phyloP scores from a whole-genome alignment of 768 basidiomycete genomes.

The Filobasidium floriforme region DNA sequence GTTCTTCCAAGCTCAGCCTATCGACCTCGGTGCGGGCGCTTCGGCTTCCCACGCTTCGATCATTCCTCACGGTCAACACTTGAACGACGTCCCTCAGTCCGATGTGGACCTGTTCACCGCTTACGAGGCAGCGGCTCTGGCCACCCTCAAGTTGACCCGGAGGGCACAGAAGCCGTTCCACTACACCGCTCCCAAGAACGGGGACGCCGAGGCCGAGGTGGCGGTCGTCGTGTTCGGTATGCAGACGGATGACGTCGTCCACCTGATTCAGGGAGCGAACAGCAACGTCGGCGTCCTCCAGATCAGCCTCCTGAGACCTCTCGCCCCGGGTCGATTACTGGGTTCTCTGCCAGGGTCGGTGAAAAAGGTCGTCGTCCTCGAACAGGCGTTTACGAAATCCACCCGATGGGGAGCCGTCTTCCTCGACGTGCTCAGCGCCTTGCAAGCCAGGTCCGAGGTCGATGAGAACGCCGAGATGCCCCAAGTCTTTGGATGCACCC shows the following conservation, averaged over 20 bases:
- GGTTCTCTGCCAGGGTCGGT: conserved; percentile 57
- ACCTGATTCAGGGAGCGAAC: conserved; percentile 52
- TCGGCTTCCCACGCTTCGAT: conserved; percentile 12
- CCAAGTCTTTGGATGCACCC: conserved; percentile 56
- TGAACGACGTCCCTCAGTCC: conserved; percentile 14
- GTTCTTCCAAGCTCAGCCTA: conserved; percentile 22
- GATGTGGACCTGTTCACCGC: conserved; percentile 40
- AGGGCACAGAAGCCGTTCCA: conserved; percentile 57
- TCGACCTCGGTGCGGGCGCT: conserved; percentile 11
- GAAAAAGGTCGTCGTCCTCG: conserved; percentile 67
- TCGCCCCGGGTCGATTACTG: conserved; percentile 56
- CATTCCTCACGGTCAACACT: conserved; percentile 18
- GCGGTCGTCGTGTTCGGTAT: conserved; percentile 66
- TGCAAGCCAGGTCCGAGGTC: conserved; percentile 56
- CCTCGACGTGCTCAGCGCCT: conserved; percentile 65
- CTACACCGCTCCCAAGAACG: conserved; percentile 46
- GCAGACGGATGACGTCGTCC: conserved; percentile 46
- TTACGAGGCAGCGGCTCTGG: conserved; percentile 63
- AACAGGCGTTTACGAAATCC: conserved; percentile 68
- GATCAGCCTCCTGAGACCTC: conserved; percentile 62
- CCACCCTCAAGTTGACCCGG: conserved; percentile 58
- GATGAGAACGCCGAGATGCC: conserved; percentile 46
- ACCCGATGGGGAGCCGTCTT: conserved; percentile 82
- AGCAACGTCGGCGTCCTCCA: conserved; percentile 31
- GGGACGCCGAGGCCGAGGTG: conserved; percentile 50